Evolutionary conservation across 805 yeast species (phyloP).

Genomic region (Pichia paraexigua): DNA sequence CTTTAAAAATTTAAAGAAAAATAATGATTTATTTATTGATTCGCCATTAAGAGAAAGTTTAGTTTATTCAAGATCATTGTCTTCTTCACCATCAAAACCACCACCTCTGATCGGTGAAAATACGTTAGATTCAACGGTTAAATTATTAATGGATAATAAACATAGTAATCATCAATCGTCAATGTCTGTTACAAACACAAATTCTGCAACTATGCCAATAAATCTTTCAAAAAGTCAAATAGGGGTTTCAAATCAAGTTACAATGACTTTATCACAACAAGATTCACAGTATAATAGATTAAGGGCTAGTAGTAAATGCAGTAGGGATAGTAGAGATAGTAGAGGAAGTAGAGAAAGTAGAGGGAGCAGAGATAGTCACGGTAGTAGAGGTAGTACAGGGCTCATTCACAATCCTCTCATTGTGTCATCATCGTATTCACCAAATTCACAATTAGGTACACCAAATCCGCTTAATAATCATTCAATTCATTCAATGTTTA

Average conservation of each 20-base stretch:
- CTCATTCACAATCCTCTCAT: constrained; percentile 4
- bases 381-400: constrained; percentile 7
- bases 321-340: neutral
- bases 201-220: constrained; percentile 1
- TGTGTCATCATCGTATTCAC: constrained; percentile 2
- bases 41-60: constrained; percentile 10
- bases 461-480: neutral
- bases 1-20: constrained; percentile 23
- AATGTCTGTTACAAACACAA: neutral
- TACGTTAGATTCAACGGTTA: constrained; percentile 3
- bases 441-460: constrained; percentile 4
- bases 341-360: constrained; percentile 4
- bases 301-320: neutral
- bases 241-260: neutral
- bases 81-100: constrained; percentile 6
- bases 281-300: neutral
- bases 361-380: constrained; percentile 3
- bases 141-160: constrained; percentile 6
- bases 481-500: constrained; percentile 7
- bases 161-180: neutral
- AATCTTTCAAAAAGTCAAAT: neutral
- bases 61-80: constrained; percentile 2
- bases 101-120: constrained; percentile 5
- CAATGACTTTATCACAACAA: neutral
- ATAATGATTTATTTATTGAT: constrained; percentile 19